phyloP scores from a whole-genome alignment of 1,284 basidiomycete genomes.

The Ceratobasidium sp. region DNA sequence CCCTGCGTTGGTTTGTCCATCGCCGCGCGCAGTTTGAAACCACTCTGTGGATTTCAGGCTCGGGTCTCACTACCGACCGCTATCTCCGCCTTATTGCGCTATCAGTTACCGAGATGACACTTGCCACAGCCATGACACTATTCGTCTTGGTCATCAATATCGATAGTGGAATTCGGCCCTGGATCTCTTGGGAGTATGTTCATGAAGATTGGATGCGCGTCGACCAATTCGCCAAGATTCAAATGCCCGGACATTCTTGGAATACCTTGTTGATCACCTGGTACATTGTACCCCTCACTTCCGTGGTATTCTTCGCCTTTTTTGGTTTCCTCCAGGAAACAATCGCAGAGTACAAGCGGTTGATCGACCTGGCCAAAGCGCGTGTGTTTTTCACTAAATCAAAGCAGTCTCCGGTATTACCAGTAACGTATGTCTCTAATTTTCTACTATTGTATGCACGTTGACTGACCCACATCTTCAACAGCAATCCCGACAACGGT shows the following conservation, averaged over 20 bases:
- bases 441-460: too few species aligned
- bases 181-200: slow-evolving; percentile 47
- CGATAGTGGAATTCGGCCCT: slow-evolving; percentile 42
- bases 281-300: slow-evolving; percentile 44
- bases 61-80: slow-evolving; percentile 54
- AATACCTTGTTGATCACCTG: slow-evolving; percentile 17
- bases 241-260: background rate
- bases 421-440: too few species aligned
- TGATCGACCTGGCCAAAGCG: too few species aligned
- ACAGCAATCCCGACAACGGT: too few species aligned
- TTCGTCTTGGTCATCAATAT: slow-evolving; percentile 36
- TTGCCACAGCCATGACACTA: slow-evolving; percentile 43
- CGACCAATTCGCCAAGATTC: slow-evolving; percentile 26
- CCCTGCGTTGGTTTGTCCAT: slow-evolving; percentile 47
- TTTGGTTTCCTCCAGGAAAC: slow-evolving; percentile 52
- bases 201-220: slow-evolving; percentile 45
- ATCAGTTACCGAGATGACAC: slow-evolving; percentile 53
- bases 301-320: slow-evolving; percentile 49
- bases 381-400: too few species aligned
- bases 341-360: slow-evolving; percentile 48
- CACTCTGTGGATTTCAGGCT: slow-evolving; percentile 45
- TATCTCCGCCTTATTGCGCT: slow-evolving; percentile 64
- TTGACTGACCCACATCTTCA: too few species aligned
- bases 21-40: slow-evolving; percentile 48
- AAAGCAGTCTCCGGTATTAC: too few species aligned